Evolutionary conservation across 306 rosid species (phyloP).

Genomic region (Purshia tridentata): DNA sequence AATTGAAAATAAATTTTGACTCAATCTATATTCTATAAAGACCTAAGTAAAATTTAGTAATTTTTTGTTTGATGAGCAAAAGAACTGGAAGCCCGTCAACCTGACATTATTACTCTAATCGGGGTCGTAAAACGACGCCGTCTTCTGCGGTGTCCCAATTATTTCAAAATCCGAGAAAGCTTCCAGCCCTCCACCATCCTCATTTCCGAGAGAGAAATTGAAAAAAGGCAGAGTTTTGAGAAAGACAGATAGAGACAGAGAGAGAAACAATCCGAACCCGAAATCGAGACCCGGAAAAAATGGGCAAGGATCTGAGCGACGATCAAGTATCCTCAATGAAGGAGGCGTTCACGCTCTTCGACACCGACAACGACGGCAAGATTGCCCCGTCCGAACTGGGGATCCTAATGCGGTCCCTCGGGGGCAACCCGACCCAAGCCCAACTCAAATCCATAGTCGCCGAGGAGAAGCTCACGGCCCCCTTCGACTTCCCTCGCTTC

Average conservation of each 20-base stretch:
- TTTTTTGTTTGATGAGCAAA: background rate
- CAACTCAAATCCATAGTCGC: slow-evolving; percentile 82
- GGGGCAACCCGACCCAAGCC: slow-evolving; percentile 96
- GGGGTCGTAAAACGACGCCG: slow-evolving; percentile 22
- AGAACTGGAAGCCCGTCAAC: background rate
- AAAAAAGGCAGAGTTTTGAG: background rate
- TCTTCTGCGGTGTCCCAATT: background rate
- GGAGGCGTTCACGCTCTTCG: slow-evolving; percentile 94
- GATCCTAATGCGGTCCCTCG: slow-evolving; percentile 95
- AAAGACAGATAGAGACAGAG: slow-evolving; percentile 12
- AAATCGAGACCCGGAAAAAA: slow-evolving; percentile 26
- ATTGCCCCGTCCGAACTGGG: slow-evolving; percentile 98
- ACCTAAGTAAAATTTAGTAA: background rate
- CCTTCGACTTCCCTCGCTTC: slow-evolving; percentile 83
- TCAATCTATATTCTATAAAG: too few relatives aligned
- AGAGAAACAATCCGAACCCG: slow-evolving; percentile 24
- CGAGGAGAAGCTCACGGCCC: slow-evolving; percentile 72
- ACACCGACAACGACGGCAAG: slow-evolving; percentile 79
- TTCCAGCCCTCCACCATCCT: background rate
- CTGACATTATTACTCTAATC: background rate
- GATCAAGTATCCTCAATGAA: slow-evolving; percentile 91
- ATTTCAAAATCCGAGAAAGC: background rate
- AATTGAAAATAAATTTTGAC: too few relatives aligned
- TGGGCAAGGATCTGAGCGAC: slow-evolving; percentile 95
- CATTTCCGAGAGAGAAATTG: background rate